Evolutionary conservation across 257 asterid genomes (phyloP).

Genomic region (Scutellaria galericulata): DNA sequence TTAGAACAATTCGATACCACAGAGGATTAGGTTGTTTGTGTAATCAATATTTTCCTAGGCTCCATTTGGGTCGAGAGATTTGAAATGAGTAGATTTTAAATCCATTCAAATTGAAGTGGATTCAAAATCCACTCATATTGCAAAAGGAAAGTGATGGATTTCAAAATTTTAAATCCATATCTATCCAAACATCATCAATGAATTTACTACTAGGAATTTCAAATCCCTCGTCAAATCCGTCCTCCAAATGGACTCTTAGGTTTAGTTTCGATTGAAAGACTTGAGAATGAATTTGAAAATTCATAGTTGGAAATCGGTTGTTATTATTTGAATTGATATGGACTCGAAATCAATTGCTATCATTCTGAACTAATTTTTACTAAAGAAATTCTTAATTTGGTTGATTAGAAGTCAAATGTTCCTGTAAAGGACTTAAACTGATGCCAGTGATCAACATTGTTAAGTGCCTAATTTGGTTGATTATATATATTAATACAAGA

Average conservation of each 20-base stretch:
- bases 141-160: too few relatives aligned
- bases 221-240: too few relatives aligned
- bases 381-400: neutral
- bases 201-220: too few relatives aligned
- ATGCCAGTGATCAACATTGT: too few relatives aligned
- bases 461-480: conserved; percentile 27
- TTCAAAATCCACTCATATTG: too few relatives aligned
- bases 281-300: too few relatives aligned
- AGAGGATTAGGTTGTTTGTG: neutral
- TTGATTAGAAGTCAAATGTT: neutral
- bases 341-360: too few relatives aligned
- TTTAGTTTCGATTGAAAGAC: neutral
- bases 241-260: neutral
- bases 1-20: neutral
- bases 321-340: too few relatives aligned
- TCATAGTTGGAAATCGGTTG: neutral
- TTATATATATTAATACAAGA: neutral
- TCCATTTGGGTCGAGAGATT: neutral
- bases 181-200: too few relatives aligned
- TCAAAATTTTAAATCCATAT: too few relatives aligned
- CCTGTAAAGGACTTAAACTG: neutral
- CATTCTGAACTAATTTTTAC: neutral
- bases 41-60: neutral
- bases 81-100: too few relatives aligned
- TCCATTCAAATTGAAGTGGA: too few relatives aligned